phyloP scores from a whole-genome alignment of 2,329 filamentous ascomycete genomes.

The Cladosporium sphaerospermum region DNA sequence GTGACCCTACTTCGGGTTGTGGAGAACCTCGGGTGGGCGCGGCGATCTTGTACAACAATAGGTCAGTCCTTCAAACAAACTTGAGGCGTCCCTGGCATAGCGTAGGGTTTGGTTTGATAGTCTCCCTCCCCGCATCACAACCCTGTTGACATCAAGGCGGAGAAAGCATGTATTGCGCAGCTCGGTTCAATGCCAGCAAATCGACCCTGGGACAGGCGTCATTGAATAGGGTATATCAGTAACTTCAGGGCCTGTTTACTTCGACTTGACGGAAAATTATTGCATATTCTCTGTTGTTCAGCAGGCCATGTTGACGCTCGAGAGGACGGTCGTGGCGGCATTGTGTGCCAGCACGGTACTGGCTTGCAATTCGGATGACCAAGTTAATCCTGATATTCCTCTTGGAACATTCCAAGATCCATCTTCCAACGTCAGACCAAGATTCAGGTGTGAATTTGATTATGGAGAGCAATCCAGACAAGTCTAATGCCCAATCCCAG shows the following conservation, averaged over 20 bases:
- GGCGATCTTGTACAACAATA: slow-evolving; percentile 6
- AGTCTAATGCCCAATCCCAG: slow-evolving; percentile 13
- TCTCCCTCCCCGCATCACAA: slow-evolving; percentile 1
- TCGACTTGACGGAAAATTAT: not conserved
- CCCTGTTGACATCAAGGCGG: not conserved
- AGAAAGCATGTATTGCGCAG: not conserved
- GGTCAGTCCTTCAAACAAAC: slow-evolving; percentile 2
- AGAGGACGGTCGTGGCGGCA: not conserved
- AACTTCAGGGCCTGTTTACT: not conserved
- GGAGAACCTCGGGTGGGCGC: not conserved
- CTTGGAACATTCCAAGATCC: slow-evolving; percentile 28
- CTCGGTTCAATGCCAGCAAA: not conserved
- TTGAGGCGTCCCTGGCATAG: not conserved
- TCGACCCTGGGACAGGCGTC: not conserved
- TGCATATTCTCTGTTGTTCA: not conserved
- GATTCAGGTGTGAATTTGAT: slow-evolving; percentile 14
- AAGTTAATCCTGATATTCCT: slow-evolving; percentile 17
- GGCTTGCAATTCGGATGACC: slow-evolving; percentile 16
- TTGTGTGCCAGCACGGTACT: not conserved
- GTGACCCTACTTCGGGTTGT: not conserved
- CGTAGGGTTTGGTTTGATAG: not conserved
- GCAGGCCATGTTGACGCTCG: not conserved
- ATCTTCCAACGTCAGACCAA: slow-evolving; percentile 24
- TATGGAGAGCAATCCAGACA: not conserved
- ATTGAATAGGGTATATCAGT: not conserved